Conservation (phyloP, 148 eudicot genomes). For the Rhododendron henanense region DNA sequence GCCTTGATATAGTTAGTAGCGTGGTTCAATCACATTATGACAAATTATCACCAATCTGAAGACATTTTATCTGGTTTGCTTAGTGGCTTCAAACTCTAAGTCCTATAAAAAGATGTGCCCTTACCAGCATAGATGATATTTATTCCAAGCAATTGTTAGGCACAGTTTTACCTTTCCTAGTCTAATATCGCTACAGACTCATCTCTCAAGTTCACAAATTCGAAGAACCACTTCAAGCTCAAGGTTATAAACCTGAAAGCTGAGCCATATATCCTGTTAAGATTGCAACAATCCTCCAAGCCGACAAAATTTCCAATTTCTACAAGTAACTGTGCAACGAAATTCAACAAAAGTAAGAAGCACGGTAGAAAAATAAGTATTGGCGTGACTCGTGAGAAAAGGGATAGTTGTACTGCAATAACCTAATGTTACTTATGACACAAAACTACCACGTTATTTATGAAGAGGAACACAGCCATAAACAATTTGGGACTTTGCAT, state of each 20-base stretch:
- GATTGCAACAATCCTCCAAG: not conserved
- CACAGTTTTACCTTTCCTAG: not conserved
- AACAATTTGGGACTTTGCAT: not conserved
- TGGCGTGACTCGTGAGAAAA: not conserved
- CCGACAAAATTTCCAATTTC: not conserved
- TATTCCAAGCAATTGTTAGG: not conserved
- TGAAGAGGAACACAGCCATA: not conserved
- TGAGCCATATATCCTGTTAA: not conserved
- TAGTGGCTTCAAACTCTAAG: not conserved
- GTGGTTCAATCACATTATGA: not conserved
- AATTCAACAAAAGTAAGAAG: not conserved
- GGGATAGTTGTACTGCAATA: not conserved
- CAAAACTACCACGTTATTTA: not conserved
- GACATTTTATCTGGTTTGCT: not conserved
- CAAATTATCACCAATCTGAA: not conserved
- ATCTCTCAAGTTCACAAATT: not conserved
- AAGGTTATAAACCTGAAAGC: not conserved
- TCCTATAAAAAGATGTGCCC: not conserved
- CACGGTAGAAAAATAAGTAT: not conserved
- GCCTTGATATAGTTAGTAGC: not conserved
- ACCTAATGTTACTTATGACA: not conserved
- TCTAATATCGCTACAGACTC: not conserved
- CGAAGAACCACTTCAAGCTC: not conserved
- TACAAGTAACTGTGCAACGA: not conserved
- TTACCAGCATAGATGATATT: not conserved